Percentiles rank a stretch among this genome's conserved stretches.
Conservation (phyloP, 805 yeast genomes). For the Kluyveromyces lactis region DNA sequence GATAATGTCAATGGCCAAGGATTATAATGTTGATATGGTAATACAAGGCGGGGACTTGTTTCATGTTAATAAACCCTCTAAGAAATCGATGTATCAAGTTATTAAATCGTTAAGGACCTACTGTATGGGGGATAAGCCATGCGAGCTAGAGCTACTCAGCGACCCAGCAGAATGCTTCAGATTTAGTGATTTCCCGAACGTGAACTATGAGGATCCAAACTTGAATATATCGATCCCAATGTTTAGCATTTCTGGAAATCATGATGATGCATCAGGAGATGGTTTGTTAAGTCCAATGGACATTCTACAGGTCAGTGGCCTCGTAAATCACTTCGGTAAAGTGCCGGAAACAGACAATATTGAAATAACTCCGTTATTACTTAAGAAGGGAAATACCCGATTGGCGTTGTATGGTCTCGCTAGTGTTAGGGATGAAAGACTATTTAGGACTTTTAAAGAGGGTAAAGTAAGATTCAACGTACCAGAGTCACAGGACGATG, state of each 20-base stretch:
- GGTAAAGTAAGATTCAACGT: constrained; percentile 71
- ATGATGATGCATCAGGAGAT: constrained; percentile 92
- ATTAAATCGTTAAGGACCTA: constrained; percentile 57
- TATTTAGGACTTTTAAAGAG: constrained; percentile 72
- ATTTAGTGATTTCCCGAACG: constrained; percentile 56
- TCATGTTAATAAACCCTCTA: constrained; percentile 82
- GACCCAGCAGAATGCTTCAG: constrained; percentile 58
- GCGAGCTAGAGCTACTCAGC: constrained; percentile 73
- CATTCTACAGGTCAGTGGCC: constrained; percentile 68
- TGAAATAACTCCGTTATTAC: constrained; percentile 62
- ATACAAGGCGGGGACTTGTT: constrained; percentile 90
- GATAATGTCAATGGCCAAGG: constrained; percentile 61
- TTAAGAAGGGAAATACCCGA: constrained; percentile 75
- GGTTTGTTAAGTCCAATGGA: constrained; percentile 80
- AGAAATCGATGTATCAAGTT: constrained; percentile 79
- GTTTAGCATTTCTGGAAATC: constrained; percentile 91
- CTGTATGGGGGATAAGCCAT: constrained; percentile 82
- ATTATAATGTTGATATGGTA: constrained; percentile 75
- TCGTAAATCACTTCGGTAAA: constrained; percentile 85
- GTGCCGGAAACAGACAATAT: constrained; percentile 69
- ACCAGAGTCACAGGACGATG: constrained; percentile 49
- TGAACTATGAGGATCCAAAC: constrained; percentile 88
- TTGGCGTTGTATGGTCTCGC: constrained; percentile 85
- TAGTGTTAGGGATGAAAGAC: constrained; percentile 80
- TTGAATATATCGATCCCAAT: constrained; percentile 82